Evolutionary conservation across 331 rosid species (phyloP).

Genomic region (Pyrus hybrid): DNA sequence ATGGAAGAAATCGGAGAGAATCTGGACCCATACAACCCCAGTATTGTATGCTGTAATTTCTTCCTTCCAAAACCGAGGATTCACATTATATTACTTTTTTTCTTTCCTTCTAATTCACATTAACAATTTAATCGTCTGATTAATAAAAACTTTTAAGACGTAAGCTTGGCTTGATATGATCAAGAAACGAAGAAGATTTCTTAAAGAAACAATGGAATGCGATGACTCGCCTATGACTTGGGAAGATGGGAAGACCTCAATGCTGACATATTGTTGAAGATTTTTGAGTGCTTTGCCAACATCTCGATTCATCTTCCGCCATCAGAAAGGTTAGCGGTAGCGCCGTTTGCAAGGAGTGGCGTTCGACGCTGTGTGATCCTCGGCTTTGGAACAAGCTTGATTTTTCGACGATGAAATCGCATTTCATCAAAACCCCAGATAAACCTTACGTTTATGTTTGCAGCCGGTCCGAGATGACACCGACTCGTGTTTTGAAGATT

Average conservation of each 20-base stretch:
- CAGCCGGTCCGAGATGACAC: conserved; percentile 40
- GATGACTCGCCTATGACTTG: background rate
- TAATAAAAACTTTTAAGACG: background rate
- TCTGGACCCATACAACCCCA: too few species aligned
- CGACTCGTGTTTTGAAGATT: conserved; percentile 51
- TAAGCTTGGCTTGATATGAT: background rate
- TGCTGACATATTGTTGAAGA: conserved; percentile 53
- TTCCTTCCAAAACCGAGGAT: too few species aligned
- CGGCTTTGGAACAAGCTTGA: conserved; percentile 52
- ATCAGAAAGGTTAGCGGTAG: conserved; percentile 22
- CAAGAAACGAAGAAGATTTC: background rate
- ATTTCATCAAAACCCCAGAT: conserved; percentile 49
- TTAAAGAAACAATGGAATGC: background rate
- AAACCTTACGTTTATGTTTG: conserved; percentile 60
- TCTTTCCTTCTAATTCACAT: background rate
- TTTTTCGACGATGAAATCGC: conserved; percentile 42
- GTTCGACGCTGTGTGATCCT: conserved; percentile 44
- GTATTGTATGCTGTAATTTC: too few species aligned
- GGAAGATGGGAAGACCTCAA: conserved; percentile 69
- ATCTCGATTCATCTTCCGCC: conserved; percentile 40
- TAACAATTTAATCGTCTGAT: too few species aligned
- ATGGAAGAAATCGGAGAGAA: too few species aligned
- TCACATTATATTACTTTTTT: too few species aligned
- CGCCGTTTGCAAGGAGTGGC: conserved; percentile 52
- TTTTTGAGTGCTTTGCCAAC: conserved; percentile 47